Percentiles rank a stretch among this genome's conserved stretches.
phyloP scores from a whole-genome alignment of 1,284 basidiomycete genomes.

The Gomphus bonarii region DNA sequence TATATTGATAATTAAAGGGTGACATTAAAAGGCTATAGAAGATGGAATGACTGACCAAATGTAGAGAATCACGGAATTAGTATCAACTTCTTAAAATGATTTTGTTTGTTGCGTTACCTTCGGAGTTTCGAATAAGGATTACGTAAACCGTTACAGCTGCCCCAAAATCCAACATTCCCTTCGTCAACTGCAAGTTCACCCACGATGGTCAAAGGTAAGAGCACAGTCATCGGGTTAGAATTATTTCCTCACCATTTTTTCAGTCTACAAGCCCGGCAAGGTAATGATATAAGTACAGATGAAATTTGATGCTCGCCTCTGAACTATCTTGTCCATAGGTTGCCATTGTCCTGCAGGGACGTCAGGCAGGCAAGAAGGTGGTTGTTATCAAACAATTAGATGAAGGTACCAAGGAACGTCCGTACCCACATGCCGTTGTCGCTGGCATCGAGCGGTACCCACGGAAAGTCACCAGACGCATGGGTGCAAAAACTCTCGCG shows the following conservation, averaged over 20 bases:
- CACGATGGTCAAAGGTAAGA: slow-evolving; percentile 19
- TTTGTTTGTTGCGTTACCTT: too few species aligned
- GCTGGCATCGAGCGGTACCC: slow-evolving; percentile 96
- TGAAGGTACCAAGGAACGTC: slow-evolving; percentile 82
- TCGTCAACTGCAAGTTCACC: slow-evolving; percentile 2
- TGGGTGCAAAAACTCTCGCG: slow-evolving; percentile 91
- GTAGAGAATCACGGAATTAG: too few species aligned
- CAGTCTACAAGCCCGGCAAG: slow-evolving; percentile 98
- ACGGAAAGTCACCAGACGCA: slow-evolving; percentile 88
- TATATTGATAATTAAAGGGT: too few species aligned
- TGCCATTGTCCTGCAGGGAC: slow-evolving; percentile 92
- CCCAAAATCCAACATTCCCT: slow-evolving; percentile 2
- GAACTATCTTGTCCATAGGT: slow-evolving; percentile 36
- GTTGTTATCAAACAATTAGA: slow-evolving; percentile 85
- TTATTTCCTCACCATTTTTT: not conserved
- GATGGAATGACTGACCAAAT: too few species aligned
- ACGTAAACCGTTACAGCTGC: slow-evolving; percentile 12
- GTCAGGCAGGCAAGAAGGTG: slow-evolving; percentile 91
- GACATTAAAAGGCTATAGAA: too few species aligned
- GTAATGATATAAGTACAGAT: slow-evolving; percentile 28
- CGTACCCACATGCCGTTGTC: slow-evolving; percentile 93
- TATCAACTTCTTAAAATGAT: too few species aligned
- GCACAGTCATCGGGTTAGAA: not conserved
- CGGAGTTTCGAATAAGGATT: slow-evolving; percentile 2
- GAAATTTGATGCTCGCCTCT: not conserved